Evolutionary conservation across 345 rosid genomes (phyloP), one percentile per base, ranked within the genome.

Genomic region (Citrus australasica): DNA sequence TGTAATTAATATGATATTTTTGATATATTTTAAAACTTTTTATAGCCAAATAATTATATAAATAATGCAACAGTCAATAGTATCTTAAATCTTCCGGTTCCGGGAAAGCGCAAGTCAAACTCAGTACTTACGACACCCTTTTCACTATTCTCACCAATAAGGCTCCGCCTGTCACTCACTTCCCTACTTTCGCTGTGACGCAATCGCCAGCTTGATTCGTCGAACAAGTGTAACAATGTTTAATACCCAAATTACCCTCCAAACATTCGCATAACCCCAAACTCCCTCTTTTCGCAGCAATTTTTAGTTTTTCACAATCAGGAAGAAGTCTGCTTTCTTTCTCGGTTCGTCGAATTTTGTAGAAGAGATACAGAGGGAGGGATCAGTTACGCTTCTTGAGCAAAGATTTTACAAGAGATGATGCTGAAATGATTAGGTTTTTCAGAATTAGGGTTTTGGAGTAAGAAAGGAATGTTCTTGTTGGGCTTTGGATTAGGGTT

Each of bases 171-270:
- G 55, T 69, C 66, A 69, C 37, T 21, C 28, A 13, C 14, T 4
- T 32, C 22, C 38, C 6, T 32, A 9, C 32, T 0, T 22, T 35
- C 14, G 21, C 38, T 13, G 68, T 71, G 38, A 55, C 53, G 58
- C 14, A 35, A 67, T 72, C 75, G 60, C 60, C 55, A 19, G n/a
- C 33, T 0, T n/a, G 78, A 67, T 67, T 58, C 73, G 19, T 65
- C 46, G 24, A 66, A 59, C 56, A 65, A 64, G 40, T 21, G 61
- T 64, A 13, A 6, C n/a, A 67, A 10, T 27, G 1, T 27, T 8
- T 22, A 40, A 58, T 76, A 24, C 76, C 87, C 25, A 79, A 82
- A 72, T 24, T 83, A 48, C 81, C 89, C 89, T 82, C 37, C 9
- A n/a, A 64, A 69, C 62, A 67, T 79, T 74, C 63, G 25, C 64